These are phyloP conservation scores for Yamadazyma nakazawae DNA, from an alignment of 805 yeast species.

Conservation along the genomic window DNA sequence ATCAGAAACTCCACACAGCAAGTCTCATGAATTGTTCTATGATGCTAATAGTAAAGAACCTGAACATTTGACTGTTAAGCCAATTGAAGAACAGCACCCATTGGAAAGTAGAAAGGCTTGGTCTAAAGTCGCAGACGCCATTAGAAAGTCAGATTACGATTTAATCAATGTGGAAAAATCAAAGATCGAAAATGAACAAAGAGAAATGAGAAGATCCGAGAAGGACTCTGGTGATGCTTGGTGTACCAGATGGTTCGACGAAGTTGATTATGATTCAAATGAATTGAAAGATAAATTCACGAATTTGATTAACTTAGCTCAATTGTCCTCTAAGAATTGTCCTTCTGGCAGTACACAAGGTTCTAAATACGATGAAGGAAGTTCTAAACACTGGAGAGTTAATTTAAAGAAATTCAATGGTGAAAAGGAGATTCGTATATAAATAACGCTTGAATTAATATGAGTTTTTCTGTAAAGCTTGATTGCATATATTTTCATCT, in stretches of 20 bases:
- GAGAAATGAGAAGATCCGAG: constrained; percentile 77
- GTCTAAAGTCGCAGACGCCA: constrained; percentile 85
- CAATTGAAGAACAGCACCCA: constrained; percentile 72
- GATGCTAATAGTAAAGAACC: constrained; percentile 53
- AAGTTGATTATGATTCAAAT: constrained; percentile 24
- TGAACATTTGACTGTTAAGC: constrained; percentile 68
- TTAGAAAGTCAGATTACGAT: constrained; percentile 70
- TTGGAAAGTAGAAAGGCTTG: constrained; percentile 89
- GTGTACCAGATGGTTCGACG: constrained; percentile 80
- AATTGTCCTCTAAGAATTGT: constrained; percentile 58
- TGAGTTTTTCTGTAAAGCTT: not conserved
- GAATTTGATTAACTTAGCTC: constrained; percentile 43
- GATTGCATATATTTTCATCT: too few species aligned
- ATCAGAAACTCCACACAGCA: constrained; percentile 39
- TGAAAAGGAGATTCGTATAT: constrained; percentile 57
- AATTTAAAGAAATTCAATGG: constrained; percentile 49
- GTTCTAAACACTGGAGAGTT: constrained; percentile 70
- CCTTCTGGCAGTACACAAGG: constrained; percentile 62
- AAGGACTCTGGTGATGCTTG: constrained; percentile 59
- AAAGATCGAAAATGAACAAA: constrained; percentile 76
- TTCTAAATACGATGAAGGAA: constrained; percentile 52
- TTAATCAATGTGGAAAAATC: constrained; percentile 73
- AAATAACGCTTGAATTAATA: not conserved
- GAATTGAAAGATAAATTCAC: constrained; percentile 27
- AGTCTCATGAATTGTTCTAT: constrained; percentile 54